Evolutionary conservation across 192 early-diverging fungal species (phyloP), one percentile per base, ranked within the genome.

Genomic region (Tieghemiomyces parasiticus): DNA sequence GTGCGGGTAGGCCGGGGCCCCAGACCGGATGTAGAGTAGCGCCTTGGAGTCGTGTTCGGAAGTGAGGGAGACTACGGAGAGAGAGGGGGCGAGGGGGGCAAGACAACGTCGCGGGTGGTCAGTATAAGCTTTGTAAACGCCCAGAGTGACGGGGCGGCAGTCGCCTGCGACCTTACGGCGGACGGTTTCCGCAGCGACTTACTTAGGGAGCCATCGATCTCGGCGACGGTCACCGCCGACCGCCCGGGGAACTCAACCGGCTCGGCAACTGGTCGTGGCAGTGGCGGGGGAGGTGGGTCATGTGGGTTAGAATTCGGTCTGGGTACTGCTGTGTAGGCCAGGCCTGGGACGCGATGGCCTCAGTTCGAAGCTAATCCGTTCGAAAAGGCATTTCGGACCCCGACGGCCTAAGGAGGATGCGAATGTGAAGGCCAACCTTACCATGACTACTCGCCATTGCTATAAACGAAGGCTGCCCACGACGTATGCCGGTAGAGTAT

Each of bases 1-100:
- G 65, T 75, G 73, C 13, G 73, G 73, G 50, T 71, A 75, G 4
- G 68, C 68, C 20, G 71, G 69, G 22, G 70, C 70, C 14, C 73
- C 73, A 29, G 50, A 48, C 31, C 67, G 67, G 19, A 71, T 67
- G 35, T 75, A 75, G 51, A 65, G 65, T 32, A 75, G 53, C 22
- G 71, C 44, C 3, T 60, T 60, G 10, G 63, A 26, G 54, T 75
- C 73, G 9, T 71, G 47, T 16, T 67, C 67, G 45, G 55, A 35
- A 49, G 52, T 61, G 32, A 75, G 63, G 52, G 68, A 65, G 19
- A 75, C 50, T 52, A 16, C 8, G 8, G 38, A 42, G 16, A 42
- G 73, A 74, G 76, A 72, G 52, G 60, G 32, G 50, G 20, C 8
- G 25, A 13, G 35, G 34, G 8, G 25, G 38, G 35, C 10, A 25